A percentile compares a stretch with the other conserved stretches of the same genome.
Conservation (phyloP, 2,329 filamentous ascomycete species). For the Cladophialophora immunda region DNA sequence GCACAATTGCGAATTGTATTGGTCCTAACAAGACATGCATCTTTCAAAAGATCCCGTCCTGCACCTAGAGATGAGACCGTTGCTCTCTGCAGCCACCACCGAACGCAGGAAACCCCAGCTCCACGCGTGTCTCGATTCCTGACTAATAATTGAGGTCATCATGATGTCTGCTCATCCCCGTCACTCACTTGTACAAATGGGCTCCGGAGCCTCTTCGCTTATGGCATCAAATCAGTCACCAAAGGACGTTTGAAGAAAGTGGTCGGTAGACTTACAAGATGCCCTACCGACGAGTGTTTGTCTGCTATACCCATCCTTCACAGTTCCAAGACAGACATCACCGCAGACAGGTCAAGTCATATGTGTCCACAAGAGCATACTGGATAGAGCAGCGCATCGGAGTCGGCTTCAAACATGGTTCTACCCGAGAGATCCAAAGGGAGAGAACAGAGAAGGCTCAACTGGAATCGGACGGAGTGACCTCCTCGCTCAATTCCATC, state of each 20-base stretch:
- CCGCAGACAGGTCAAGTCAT: constrained; percentile 19
- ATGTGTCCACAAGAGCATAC: constrained; percentile 9
- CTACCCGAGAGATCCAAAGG: not conserved
- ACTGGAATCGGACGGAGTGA: not conserved
- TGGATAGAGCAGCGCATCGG: not conserved
- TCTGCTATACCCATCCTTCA: constrained; percentile 14
- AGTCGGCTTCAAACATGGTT: not conserved
- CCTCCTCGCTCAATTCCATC: not conserved
- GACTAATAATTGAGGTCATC: constrained; percentile 1
- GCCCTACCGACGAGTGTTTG: not conserved
- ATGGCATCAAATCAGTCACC: not conserved
- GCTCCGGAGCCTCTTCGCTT: not conserved
- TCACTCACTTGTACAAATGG: not conserved
- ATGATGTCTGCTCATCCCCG: not conserved
- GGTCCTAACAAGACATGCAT: not conserved
- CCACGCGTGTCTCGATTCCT: not conserved
- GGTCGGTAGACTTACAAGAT: not conserved
- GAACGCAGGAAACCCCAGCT: not conserved
- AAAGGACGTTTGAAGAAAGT: not conserved
- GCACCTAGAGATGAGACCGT: not conserved
- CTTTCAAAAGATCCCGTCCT: not conserved
- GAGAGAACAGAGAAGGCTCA: not conserved
- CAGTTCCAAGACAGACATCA: constrained; percentile 12
- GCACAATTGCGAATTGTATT: not conserved
- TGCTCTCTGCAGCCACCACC: no score